Base-by-base conservation (phyloP, 139 green algal species). In the Volvox africanus region DNA sequence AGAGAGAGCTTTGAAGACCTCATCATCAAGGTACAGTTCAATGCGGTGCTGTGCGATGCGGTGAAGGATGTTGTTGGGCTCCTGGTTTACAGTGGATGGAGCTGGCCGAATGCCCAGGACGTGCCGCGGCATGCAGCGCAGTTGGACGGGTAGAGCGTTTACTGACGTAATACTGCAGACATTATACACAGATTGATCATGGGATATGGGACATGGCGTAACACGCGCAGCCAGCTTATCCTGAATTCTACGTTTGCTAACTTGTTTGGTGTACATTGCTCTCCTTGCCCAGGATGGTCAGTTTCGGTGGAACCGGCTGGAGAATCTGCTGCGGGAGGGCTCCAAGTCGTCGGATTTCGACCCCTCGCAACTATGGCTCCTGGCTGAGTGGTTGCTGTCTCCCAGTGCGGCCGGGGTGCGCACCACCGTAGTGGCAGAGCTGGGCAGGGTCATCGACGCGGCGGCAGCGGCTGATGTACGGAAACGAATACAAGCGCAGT, bases 281-380 rank as follows among this genome's bases (percentile, higher is more conserved):
- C 44, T 55, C 44, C 44, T 55, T 26, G 21, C 85, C 22, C 91
- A 96, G 92, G 92, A 97, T 76, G 92, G 92, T 14, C 65, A 93
- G 67, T 95, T 97, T 35, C 92, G 96, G 14, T 99, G 97, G 97
- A 95, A 93, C 76, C 92, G 97, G 24, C 82, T 99, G 33, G 97
- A 99, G 93, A 98, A 98, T 93, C 93, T 99, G 86, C 81, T 99
- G 86, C 88, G 93, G 13, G 96, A 99, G 93, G 96, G 96, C 71
- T 92, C 85, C 89, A 98, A 98, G 94, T 97, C 93, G 87, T 84
- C 89, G 6, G 96, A 96, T 93, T 99, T 97, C 91, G 96, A 99
- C 88, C 81, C 95, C 11, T 86, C 82, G 18, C 96, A 98, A 94
- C 92, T 99, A 22, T 99, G 97, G 97, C 93, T 98, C 82, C 94